Evolutionary conservation across 176 grass and related monocot species (phyloP).

Genomic region (Avena eriantha): DNA sequence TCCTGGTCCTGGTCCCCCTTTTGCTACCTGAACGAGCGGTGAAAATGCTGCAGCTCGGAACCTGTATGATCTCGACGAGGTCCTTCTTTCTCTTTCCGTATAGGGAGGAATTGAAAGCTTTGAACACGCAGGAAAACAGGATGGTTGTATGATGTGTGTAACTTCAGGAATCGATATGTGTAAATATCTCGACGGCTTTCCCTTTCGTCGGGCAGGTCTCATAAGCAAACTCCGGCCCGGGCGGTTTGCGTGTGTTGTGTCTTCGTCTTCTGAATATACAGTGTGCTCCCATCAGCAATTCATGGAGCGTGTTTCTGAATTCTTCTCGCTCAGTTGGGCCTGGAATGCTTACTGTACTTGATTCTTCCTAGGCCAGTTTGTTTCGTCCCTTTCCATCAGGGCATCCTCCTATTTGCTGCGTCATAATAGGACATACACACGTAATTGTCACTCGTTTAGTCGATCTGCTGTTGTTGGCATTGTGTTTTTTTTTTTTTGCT

Average conservation of each 20-base stretch:
- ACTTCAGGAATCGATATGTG: no score
- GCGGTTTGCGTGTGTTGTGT: slow-evolving; percentile 13
- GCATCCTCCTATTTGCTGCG: slow-evolving; percentile 38
- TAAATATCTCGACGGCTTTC: slow-evolving; percentile 9
- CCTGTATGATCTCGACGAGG: no score
- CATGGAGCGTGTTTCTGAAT: background rate
- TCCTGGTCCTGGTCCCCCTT: no score
- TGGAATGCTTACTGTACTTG: slow-evolving; percentile 23
- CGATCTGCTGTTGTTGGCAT: no score
- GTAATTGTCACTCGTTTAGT: background rate
- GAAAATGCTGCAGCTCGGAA: no score
- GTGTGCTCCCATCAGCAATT: slow-evolving; percentile 33
- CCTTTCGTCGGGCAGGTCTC: slow-evolving; percentile 20
- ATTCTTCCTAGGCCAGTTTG: slow-evolving; percentile 32
- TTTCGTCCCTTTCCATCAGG: slow-evolving; percentile 38
- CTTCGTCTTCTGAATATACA: slow-evolving; percentile 44
- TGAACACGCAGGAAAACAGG: no score
- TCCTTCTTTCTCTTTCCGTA: no score
- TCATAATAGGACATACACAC: slow-evolving; percentile 3
- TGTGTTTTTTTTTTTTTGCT: no score
- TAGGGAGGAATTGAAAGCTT: no score
- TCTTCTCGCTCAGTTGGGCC: background rate
- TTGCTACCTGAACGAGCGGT: no score
- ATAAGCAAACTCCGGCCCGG: background rate
- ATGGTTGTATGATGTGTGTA: no score